Evolutionary conservation across 1,139 yeast genomes (phyloP).

Genomic region (Sugiyamaella pinicola): DNA sequence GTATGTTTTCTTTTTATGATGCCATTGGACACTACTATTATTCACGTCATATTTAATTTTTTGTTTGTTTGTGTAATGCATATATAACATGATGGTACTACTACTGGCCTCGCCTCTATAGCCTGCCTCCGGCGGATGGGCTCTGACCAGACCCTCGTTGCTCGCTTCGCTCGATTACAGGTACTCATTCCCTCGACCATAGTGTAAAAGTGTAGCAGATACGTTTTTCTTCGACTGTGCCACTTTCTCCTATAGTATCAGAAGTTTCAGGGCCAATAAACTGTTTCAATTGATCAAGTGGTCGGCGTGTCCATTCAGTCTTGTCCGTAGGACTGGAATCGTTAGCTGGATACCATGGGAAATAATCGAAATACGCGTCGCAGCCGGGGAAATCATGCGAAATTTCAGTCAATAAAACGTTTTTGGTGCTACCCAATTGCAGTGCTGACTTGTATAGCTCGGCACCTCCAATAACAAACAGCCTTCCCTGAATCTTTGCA

Average conservation of each 20-base stretch:
- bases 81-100: background rate
- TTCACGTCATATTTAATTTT: constrained; percentile 7
- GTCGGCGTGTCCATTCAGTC: constrained; percentile 40
- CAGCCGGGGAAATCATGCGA: constrained; percentile 42
- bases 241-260: constrained; percentile 41
- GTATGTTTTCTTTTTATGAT: background rate
- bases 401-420: constrained; percentile 76
- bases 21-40: no score
- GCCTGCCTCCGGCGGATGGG: constrained; percentile 6
- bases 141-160: constrained; percentile 1
- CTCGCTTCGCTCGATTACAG: constrained; percentile 1
- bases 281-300: constrained; percentile 44
- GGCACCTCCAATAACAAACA: constrained; percentile 92
- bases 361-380: constrained; percentile 64
- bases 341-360: constrained; percentile 32
- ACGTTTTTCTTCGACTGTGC: constrained; percentile 52
- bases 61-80: constrained; percentile 6
- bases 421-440: constrained; percentile 50
- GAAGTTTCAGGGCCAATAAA: constrained; percentile 45
- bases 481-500: constrained; percentile 39
- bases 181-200: constrained; percentile 45
- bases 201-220: constrained; percentile 54
- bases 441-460: constrained; percentile 70
- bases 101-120: background rate
- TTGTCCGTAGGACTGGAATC: background rate